Percentiles rank a stretch among this genome's conserved stretches.
These are phyloP conservation scores for Plasmodium fragile DNA, from an alignment of 169 alveolate species.

Conservation along the genomic window DNA sequence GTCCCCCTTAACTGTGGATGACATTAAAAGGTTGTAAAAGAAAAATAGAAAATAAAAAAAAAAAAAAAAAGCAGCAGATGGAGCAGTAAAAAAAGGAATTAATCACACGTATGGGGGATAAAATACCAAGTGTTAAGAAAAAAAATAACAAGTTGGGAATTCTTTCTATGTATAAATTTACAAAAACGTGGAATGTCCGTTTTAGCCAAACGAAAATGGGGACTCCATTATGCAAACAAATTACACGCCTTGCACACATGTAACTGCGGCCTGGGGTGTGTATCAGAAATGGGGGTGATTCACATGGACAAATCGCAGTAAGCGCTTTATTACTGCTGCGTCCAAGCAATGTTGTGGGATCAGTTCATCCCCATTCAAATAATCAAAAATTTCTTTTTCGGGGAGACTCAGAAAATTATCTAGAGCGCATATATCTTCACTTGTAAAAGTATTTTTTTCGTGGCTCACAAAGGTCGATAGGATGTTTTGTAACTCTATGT, in stretches of 20 bases:
- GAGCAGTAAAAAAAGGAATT: background rate
- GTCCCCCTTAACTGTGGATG: background rate
- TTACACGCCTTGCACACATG: background rate
- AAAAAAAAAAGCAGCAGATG: background rate
- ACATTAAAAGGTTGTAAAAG: background rate
- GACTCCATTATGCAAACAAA: background rate
- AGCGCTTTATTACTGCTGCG: slow-evolving; percentile 17
- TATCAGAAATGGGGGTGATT: slow-evolving; percentile 62
- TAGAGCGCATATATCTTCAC: slow-evolving; percentile 33
- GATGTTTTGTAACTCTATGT: slow-evolving; percentile 68
- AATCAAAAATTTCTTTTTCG: slow-evolving; percentile 69
- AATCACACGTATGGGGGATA: background rate
- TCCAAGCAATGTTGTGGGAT: slow-evolving; percentile 31
- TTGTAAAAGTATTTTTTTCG: slow-evolving; percentile 23
- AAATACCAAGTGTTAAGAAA: slow-evolving; percentile 4
- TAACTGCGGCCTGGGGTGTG: background rate
- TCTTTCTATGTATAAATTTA: background rate
- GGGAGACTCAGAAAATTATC: slow-evolving; percentile 41
- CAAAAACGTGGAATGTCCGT: background rate
- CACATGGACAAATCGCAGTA: slow-evolving; percentile 50
- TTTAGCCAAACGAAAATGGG: background rate
- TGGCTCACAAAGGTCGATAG: slow-evolving; percentile 46
- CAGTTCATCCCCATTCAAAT: slow-evolving; percentile 40
- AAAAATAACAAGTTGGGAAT: background rate
- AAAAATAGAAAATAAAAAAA: background rate